Conservation (phyloP, 352 stramenopile species). For the Phytophthora syringae region DNA sequence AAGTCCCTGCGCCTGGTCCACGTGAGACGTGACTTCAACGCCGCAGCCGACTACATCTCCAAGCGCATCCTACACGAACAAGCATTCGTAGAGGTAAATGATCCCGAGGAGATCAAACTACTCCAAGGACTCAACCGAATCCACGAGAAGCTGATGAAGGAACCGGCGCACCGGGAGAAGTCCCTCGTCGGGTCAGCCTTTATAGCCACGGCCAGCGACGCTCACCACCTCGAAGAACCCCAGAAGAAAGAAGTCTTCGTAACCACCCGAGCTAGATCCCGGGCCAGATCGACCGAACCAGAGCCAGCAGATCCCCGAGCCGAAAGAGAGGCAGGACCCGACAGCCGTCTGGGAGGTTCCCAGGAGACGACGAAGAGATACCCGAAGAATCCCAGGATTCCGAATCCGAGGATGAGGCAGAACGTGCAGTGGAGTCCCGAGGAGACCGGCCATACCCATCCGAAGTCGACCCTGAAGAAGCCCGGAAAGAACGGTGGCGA, state of each 20-base stretch:
- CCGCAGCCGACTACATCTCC: constrained; percentile 19
- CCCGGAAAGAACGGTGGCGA: not conserved
- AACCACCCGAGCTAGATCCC: not conserved
- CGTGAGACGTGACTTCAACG: constrained; percentile 33
- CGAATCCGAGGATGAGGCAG: too few relatives aligned
- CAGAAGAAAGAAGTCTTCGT: not conserved
- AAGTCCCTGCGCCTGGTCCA: constrained; percentile 10
- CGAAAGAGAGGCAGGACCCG: too few relatives aligned
- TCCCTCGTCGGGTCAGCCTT: not conserved
- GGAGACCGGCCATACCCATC: too few relatives aligned
- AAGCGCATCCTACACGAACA: constrained; percentile 5
- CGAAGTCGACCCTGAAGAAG: not conserved
- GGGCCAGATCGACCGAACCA: too few relatives aligned
- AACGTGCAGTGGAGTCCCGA: not conserved
- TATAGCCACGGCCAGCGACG: not conserved
- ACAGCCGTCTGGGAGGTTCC: too few relatives aligned
- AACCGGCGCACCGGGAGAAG: not conserved
- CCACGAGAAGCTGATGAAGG: constrained; percentile 9
- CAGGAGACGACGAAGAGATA: not conserved
- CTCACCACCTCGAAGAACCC: not conserved
- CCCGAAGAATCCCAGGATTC: too few relatives aligned
- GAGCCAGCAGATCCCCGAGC: not conserved
- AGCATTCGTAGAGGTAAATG: too few relatives aligned
- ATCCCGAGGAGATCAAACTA: not conserved
- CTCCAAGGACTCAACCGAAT: not conserved